A percentile compares a stretch with the other conserved stretches of the same genome.
Evolutionary conservation across 2,329 filamentous ascomycete genomes (phyloP).

Genomic region (Scytalidium sp.): DNA sequence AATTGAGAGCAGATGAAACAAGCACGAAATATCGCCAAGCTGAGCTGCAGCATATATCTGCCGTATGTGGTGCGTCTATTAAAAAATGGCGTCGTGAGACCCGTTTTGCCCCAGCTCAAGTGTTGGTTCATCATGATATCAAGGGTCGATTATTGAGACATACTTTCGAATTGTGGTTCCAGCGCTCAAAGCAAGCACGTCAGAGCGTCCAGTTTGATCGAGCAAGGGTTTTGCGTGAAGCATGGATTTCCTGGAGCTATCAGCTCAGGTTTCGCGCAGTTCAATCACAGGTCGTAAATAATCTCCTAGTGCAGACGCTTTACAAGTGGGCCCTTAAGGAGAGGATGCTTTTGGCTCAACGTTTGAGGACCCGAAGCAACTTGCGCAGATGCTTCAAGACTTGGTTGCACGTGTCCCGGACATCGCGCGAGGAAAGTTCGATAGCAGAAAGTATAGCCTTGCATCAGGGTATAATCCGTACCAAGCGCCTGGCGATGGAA

Average conservation of each 20-base stretch:
- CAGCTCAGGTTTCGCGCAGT: conserved; percentile 51
- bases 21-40: conserved; percentile 13
- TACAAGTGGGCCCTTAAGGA: conserved; percentile 60
- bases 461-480: conserved; percentile 17
- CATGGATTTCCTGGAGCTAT: conserved; percentile 62
- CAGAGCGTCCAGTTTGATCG: conserved; percentile 48
- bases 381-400: conserved; percentile 34
- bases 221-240: conserved; percentile 50
- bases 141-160: conserved; percentile 41
- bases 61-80: conserved; percentile 12
- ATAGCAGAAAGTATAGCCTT: conserved; percentile 21
- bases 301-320: conserved; percentile 51
- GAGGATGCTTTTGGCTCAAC: conserved; percentile 35
- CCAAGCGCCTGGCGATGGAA: conserved; percentile 16
- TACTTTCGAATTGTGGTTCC: conserved; percentile 47
- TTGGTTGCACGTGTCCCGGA: conserved; percentile 35
- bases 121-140: conserved; percentile 39
- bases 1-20: conserved; percentile 9
- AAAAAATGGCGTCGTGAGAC: conserved; percentile 23
- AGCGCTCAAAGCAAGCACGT: conserved; percentile 37
- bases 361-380: conserved; percentile 35
- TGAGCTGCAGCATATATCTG: conserved; percentile 7
- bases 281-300: conserved; percentile 49
- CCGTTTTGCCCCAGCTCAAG: conserved; percentile 20
- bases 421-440: conserved; percentile 19